Conservation (phyloP, 179 eudicot species). For the Sideroxylon spinosum region DNA sequence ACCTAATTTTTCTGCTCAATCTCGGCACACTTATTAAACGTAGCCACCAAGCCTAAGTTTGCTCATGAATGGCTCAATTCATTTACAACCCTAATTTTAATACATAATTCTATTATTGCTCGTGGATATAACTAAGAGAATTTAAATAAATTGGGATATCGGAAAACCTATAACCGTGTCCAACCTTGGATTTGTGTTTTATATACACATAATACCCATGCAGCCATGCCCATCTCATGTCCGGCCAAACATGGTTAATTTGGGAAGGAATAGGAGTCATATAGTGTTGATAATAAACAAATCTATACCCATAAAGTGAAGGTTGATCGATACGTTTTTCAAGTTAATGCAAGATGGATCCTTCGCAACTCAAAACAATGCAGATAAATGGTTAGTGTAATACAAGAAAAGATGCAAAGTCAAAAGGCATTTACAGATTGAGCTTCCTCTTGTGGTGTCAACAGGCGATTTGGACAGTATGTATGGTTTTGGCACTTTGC, state of each 20-base stretch:
- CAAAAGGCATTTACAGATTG: conserved; percentile 47
- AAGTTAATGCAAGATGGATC: background rate
- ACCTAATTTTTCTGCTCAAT: too few relatives aligned
- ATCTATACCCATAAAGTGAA: background rate
- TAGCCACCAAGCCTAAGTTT: too few relatives aligned
- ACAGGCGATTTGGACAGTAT: conserved; percentile 84
- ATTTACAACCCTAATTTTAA: too few relatives aligned
- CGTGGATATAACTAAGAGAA: background rate
- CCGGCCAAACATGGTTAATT: background rate
- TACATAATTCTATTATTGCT: background rate
- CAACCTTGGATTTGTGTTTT: background rate
- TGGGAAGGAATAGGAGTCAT: background rate
- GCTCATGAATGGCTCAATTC: too few relatives aligned
- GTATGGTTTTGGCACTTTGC: conserved; percentile 94
- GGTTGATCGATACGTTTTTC: background rate
- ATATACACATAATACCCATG: background rate
- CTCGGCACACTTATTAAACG: too few relatives aligned
- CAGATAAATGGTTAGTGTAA: background rate
- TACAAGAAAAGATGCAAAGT: conserved; percentile 11
- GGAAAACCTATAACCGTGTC: too few relatives aligned
- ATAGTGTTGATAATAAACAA: background rate
- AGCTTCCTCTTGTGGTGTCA: conserved; percentile 61
- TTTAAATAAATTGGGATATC: background rate
- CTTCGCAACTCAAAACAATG: background rate
- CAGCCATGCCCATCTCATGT: background rate